Evolutionary conservation across 1,284 basidiomycete species (phyloP), one percentile per base, ranked within the genome.

Genomic region (Sphaerobolus stellatus): DNA sequence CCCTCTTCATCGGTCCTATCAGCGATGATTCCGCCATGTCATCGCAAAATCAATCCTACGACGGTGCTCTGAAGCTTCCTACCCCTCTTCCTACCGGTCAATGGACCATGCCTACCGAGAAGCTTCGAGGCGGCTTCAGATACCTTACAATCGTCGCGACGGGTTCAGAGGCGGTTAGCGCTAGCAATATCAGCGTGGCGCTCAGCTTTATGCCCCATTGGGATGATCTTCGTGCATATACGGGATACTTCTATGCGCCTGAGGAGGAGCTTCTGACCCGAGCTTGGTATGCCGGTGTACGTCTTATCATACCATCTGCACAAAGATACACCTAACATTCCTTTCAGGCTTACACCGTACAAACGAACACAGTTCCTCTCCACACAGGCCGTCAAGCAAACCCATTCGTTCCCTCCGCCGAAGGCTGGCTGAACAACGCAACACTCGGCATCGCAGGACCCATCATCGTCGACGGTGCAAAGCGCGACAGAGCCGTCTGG

Each of bases 381-480:
- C 56, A 83, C 56, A 81, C 79, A 0, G 82, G 81, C 3, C 67
- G 82, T n/a, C 65, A 75, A 52, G 72, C 81, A 0, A n/a, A n/a
- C n/a, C 80, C 80, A 0, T 70, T 79, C 55, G 71, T 22, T 43
- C 38, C 4, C 22, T 6, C 13, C 38, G 49, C 49, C 22, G 8
- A 54, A 78, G 81, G 73, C n/a, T 84, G 82, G 82, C 71, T 70
- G 25, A 83, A 83, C 60, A 78, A 82, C 57, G 81, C 80, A 1
- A 52, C 50, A n/a, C 68, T 83, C 2, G 81, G 81, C 9, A 70
- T 82, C 16, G 79, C 78, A 6, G 78, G 81, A 0, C 82, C 82
- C 4, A 82, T 84, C 46, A 82, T 84, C 47, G 81, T 84, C 5
- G 82, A 84, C 56, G 82, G 82, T 25, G 82, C 81, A 3, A 84